phyloP scores from a whole-genome alignment of 495 filamentous ascomycete species.

The Melanomma pulvis-pyrius region DNA sequence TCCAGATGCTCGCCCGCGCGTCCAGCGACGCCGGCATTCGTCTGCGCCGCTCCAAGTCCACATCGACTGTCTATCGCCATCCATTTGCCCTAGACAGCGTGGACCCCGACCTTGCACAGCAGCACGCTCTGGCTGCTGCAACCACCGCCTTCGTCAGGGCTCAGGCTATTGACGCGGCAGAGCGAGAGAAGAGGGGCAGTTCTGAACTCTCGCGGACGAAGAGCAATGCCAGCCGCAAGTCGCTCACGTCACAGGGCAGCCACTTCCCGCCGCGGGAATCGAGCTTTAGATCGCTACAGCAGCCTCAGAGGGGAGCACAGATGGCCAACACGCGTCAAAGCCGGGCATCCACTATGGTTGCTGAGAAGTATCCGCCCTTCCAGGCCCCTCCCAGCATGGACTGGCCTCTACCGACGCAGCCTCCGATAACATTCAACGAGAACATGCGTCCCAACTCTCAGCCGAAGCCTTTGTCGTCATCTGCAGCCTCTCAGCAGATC shows the following conservation, averaged over 20 bases:
- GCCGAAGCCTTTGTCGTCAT: conserved; percentile 16
- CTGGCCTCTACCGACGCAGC: not conserved
- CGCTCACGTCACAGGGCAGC: conserved; percentile 31
- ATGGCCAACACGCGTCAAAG: conserved; percentile 2
- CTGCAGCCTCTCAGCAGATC: conserved; percentile 28
- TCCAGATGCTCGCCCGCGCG: conserved; percentile 41
- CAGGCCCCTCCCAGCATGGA: conserved; percentile 8
- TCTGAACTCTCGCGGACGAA: conserved; percentile 18
- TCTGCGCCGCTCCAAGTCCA: conserved; percentile 42
- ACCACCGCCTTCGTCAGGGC: conserved; percentile 42
- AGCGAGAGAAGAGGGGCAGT: conserved; percentile 7
- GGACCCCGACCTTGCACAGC: conserved; percentile 40
- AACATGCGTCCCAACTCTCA: conserved; percentile 34
- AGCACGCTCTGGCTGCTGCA: conserved; percentile 44
- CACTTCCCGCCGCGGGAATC: conserved; percentile 36
- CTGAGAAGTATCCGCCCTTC: conserved; percentile 22
- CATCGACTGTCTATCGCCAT: conserved; percentile 35
- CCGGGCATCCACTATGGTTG: not conserved
- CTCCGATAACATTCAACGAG: conserved; percentile 21
- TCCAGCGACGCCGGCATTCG: conserved; percentile 42
- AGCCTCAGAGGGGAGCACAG: conserved; percentile 15
- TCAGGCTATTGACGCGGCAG: conserved; percentile 15
- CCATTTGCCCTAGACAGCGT: conserved; percentile 16
- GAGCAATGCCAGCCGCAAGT: conserved; percentile 35
- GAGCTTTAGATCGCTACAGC: conserved; percentile 19